Percentiles rank a stretch among this genome's conserved stretches.
Evolutionary conservation across 495 filamentous ascomycete species (phyloP).

Genomic region (Cercophora samala): DNA sequence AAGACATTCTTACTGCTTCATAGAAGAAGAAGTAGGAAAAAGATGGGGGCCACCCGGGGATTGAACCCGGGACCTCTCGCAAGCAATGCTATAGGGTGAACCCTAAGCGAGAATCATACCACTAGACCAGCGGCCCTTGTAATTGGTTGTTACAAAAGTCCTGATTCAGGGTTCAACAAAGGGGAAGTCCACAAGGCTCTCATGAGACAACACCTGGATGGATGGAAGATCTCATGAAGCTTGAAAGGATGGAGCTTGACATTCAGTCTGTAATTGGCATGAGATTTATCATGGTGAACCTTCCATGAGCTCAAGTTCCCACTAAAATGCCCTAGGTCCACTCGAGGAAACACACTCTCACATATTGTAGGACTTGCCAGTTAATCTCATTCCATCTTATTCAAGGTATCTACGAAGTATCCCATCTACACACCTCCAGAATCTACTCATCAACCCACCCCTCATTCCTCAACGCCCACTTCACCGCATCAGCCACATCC

Average conservation of each 20-base stretch:
- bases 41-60: constrained; percentile 24
- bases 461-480: constrained; percentile 42
- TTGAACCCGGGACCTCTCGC: constrained; percentile 29
- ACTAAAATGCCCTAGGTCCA: no score
- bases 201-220: no score
- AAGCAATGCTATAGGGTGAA: constrained; percentile 21
- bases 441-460: constrained; percentile 30
- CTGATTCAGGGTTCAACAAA: neutral
- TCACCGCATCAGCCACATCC: constrained; percentile 52
- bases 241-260: no score
- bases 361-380: no score
- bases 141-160: neutral
- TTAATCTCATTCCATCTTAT: neutral
- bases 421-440: neutral
- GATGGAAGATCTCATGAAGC: no score
- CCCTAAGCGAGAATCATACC: constrained; percentile 29
- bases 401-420: neutral
- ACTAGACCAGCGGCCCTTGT: constrained; percentile 23
- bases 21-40: constrained; percentile 1
- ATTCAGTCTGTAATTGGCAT: no score
- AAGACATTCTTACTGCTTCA: neutral
- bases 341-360: no score
- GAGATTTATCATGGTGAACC: no score
- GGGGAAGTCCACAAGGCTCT: neutral
- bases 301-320: no score